Evolutionary conservation across 1,139 yeast genomes (phyloP), one percentile per base, ranked within the genome.

Genomic region (Debaryomycetaceae sp.): DNA sequence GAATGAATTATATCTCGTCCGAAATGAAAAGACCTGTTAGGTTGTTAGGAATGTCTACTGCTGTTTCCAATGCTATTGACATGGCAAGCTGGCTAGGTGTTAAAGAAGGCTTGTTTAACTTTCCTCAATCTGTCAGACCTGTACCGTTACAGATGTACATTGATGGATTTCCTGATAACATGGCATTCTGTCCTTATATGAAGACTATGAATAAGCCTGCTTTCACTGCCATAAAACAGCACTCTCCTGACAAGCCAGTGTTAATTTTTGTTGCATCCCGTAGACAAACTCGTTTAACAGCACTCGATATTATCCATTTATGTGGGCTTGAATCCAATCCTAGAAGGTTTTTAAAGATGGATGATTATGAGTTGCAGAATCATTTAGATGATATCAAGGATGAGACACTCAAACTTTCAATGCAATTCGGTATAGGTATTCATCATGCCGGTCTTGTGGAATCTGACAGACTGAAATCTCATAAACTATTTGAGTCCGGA

Each of bases 1-100:
- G 99, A 65, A 87, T 94, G 96, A 91, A 92, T 57, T 88, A 86
- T 56, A 84, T 91, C 44, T 80, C 94, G 0, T 76, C 87, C 0
- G 84, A 79, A 50, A 88, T 95, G 0, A 77, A 79, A 42, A 75
- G 75, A 40, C 91, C 91, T 1, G 82, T 91, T 16, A 67, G 99
- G 45, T 65, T 94, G 33, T 63, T 94, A 36, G 99, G 99, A 22
- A 80, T 94, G 85, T 89, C 98, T 2, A 92, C 98, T 3, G 98
- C 98, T 3, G 98, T 94, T 17, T 88, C 98, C 0, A 94, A 94
- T 65, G 98, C 98, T 0, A 82, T 87, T 58, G 99, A 94, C 62
- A 84, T 94, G 95, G 98, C 97, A 0, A 87, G 95, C 11, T 94
- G 99, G 99, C 70, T 94, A 17, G 94, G 95, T 14, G 96, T 91